phyloP scores from a whole-genome alignment of 306 rosid species.

The Castanea crenata region DNA sequence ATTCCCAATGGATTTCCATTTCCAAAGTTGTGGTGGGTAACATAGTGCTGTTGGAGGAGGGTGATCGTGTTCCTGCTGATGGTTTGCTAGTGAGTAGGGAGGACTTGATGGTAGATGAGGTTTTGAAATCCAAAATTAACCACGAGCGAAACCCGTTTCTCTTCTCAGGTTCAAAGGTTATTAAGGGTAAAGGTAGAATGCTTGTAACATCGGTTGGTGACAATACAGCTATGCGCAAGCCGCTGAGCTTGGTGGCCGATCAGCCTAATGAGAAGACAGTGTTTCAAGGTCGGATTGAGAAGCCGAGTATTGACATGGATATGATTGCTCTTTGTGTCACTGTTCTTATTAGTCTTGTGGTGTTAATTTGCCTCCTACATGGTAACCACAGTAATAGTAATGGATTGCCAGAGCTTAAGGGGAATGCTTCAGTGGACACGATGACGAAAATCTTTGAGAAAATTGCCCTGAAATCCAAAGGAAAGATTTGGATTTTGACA shows the following conservation, averaged over 20 bases:
- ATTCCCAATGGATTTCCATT: not conserved
- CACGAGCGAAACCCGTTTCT: conserved; percentile 45
- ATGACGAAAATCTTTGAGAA: conserved; percentile 32
- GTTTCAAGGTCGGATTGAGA: conserved; percentile 45
- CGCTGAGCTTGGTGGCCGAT: conserved; percentile 1
- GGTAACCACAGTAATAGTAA: conserved; percentile 28
- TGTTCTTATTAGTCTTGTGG: conserved; percentile 30
- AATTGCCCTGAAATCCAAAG: conserved; percentile 34
- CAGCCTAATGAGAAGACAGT: conserved; percentile 13
- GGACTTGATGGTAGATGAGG: conserved; percentile 32
- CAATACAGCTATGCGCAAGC: conserved; percentile 11
- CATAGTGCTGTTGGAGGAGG: conserved; percentile 30
- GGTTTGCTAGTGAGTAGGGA: conserved; percentile 41
- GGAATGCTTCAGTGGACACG: conserved; percentile 35
- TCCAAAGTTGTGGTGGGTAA: conserved; percentile 47
- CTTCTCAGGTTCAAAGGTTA: conserved; percentile 47
- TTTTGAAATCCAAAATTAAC: conserved; percentile 17
- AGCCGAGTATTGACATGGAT: conserved; percentile 39
- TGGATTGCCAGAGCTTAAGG: conserved; percentile 56
- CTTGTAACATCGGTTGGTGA: conserved; percentile 42
- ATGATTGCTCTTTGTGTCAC: conserved; percentile 30
- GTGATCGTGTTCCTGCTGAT: conserved; percentile 55
- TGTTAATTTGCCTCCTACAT: conserved; percentile 42
- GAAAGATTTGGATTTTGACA: conserved; percentile 41
- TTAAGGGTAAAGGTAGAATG: conserved; percentile 50